Percentiles rank a stretch among this genome's conserved stretches.
phyloP scores from a whole-genome alignment of 2,329 filamentous ascomycete species.

The Exophiala phaeomuriformis region DNA sequence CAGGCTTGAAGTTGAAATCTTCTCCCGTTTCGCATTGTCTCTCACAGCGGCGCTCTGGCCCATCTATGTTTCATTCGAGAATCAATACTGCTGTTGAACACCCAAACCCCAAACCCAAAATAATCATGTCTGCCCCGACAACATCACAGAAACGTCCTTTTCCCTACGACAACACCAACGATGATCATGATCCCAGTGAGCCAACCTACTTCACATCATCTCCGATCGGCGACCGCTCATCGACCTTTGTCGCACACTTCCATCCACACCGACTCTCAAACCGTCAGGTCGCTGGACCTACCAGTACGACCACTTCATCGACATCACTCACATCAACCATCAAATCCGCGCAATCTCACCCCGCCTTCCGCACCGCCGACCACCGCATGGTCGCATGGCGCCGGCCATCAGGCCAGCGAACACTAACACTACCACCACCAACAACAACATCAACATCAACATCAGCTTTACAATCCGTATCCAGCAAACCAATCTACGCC shows the following conservation, averaged over 20 bases:
- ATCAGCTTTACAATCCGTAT: background rate
- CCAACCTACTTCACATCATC: conserved; percentile 39
- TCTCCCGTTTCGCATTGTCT: too few relatives aligned
- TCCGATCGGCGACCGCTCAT: conserved; percentile 45
- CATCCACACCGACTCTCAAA: conserved; percentile 34
- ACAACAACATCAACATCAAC: background rate
- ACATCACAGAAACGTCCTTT: conserved; percentile 3
- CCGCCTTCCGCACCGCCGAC: conserved; percentile 40
- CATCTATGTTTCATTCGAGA: too few relatives aligned
- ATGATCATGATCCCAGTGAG: background rate
- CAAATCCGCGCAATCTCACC: conserved; percentile 38
- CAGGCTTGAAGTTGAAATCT: too few relatives aligned
- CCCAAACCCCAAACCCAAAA: too few relatives aligned
- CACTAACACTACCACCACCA: conserved; percentile 27
- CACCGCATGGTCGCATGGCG: conserved; percentile 49
- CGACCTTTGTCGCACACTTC: conserved; percentile 46
- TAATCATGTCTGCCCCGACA: background rate
- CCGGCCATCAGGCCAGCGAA: conserved; percentile 41
- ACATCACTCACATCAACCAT: conserved; percentile 30
- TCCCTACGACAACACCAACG: background rate
- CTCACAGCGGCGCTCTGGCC: too few relatives aligned
- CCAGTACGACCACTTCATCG: background rate
- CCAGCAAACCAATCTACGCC: conserved; percentile 35
- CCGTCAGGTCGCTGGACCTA: too few relatives aligned
- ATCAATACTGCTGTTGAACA: too few relatives aligned